Percentiles rank a stretch among this genome's conserved stretches.
These are phyloP conservation scores for Lentinus tigrinus DNA, from an alignment of 768 basidiomycete species.

Conservation along the genomic window DNA sequence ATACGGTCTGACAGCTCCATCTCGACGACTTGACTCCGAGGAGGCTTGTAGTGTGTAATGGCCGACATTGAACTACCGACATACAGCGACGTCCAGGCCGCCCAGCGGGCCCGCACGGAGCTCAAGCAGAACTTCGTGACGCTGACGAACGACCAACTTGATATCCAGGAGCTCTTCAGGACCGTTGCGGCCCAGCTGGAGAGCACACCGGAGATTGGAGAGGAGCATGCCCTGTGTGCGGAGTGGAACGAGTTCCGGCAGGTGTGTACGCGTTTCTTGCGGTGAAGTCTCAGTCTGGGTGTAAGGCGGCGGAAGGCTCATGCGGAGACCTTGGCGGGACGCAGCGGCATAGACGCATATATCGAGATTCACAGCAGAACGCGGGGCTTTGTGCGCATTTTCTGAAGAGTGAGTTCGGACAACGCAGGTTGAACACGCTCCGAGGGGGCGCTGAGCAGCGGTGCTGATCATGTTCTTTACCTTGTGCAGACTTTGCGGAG, in stretches of 20 bases:
- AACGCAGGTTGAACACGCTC: too few relatives aligned
- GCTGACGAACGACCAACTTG: constrained; percentile 25
- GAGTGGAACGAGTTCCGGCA: constrained; percentile 27
- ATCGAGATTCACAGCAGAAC: constrained; percentile 26
- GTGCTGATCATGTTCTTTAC: not conserved
- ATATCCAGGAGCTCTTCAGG: constrained; percentile 28
- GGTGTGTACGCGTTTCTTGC: constrained; percentile 21
- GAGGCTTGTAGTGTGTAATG: not conserved
- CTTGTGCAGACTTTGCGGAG: constrained; percentile 23
- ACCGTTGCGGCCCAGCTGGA: constrained; percentile 26
- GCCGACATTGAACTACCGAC: constrained; percentile 8
- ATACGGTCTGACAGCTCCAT: not conserved
- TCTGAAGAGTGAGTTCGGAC: constrained; percentile 22
- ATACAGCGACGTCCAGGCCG: constrained; percentile 15
- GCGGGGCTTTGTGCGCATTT: constrained; percentile 26
- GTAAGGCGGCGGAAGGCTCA: not conserved
- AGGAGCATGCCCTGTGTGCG: constrained; percentile 17
- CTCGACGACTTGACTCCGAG: not conserved
- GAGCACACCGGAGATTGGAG: constrained; percentile 26
- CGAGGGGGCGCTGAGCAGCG: not conserved
- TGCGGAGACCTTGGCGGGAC: not conserved
- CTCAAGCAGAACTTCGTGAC: constrained; percentile 25
- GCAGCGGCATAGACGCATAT: constrained; percentile 25
- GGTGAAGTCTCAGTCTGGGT: not conserved
- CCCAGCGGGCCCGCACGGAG: constrained; percentile 12